Evolutionary conservation across 2,329 filamentous ascomycete genomes (phyloP), one percentile per base, ranked within the genome.

Genomic region (Pseudogymnoascus sp.): DNA sequence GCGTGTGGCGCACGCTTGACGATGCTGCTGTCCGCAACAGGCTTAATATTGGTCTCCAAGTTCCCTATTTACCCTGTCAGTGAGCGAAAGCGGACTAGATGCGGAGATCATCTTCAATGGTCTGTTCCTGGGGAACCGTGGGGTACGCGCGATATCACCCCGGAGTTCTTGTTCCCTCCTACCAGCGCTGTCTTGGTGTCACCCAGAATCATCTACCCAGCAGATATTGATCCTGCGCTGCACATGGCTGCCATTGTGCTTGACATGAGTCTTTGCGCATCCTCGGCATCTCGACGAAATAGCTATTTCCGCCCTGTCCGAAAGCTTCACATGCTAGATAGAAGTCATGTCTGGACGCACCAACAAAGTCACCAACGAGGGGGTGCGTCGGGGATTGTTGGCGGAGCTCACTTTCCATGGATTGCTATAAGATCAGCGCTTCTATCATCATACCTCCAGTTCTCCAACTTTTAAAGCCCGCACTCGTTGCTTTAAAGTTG

Each of bases 401-500:
- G 30, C 10, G 45, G 45, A 52, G 30, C 26, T 30, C 26, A 28
- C 45, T 52, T 52, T 30, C 45, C 15, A 52, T 52, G 45, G 45
- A 30, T 52, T 52, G 23, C 45, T 52, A 52, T 52, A 52, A 52
- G 45, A 52, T 52, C 45, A 52, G 45, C 45, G 45, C 45, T 52
- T 30, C 45, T 15, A 26, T 52, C 45, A 52, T 30, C 15, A 13
- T 10, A 30, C 26, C 26, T 15, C 15, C 15, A 30, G 45, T 28
- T 30, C 45, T 52, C 45, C 26, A 52, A 52, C 45, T 52, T 52
- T 19, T 52, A 52, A 26, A 52, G 45, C 45, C 23, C 26, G 23
- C 45, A 52, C 45, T 52, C 45, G 45, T 52, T 52, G 45, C 41
- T 52, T 52, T 52, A 30, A 52, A 52, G 41, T 52, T 52, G 45